These are phyloP conservation scores for Blastobotrys apis DNA, from an alignment of 1,139 yeast species.

Conservation along the genomic window DNA sequence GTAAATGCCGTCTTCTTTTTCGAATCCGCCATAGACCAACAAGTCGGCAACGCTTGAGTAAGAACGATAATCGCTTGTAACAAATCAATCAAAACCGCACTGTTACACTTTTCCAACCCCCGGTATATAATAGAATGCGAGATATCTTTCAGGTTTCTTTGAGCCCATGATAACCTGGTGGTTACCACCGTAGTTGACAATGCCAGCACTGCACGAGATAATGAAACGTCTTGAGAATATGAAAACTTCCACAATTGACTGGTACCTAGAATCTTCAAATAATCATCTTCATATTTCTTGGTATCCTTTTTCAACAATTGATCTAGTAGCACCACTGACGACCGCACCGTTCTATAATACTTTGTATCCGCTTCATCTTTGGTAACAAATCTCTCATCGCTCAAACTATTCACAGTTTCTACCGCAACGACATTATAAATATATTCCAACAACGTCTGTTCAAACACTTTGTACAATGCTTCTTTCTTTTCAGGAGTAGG, in stretches of 20 bases:
- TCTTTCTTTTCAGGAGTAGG: slow-evolving; percentile 54
- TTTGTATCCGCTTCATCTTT: slow-evolving; percentile 66
- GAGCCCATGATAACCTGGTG: slow-evolving; percentile 19
- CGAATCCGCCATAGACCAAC: slow-evolving; percentile 27
- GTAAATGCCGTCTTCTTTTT: slow-evolving; percentile 20
- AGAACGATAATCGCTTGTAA: slow-evolving; percentile 28
- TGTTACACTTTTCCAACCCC: slow-evolving; percentile 29
- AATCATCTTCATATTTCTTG: slow-evolving; percentile 16
- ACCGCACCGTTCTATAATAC: slow-evolving; percentile 54
- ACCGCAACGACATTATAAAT: slow-evolving; percentile 48
- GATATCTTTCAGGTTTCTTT: slow-evolving; percentile 24
- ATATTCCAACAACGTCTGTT: slow-evolving; percentile 51
- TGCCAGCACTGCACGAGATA: slow-evolving; percentile 24
- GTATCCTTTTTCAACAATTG: slow-evolving; percentile 37
- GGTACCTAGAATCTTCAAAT: slow-evolving; percentile 20
- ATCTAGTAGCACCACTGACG: slow-evolving; percentile 49
- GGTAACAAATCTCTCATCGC: slow-evolving; percentile 70
- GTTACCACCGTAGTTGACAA: slow-evolving; percentile 20
- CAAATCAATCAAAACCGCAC: slow-evolving; percentile 28
- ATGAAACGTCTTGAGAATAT: slow-evolving; percentile 24
- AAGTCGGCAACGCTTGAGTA: slow-evolving; percentile 26
- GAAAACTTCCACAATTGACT: slow-evolving; percentile 31
- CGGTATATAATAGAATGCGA: slow-evolving; percentile 29
- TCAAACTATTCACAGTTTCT: slow-evolving; percentile 60
- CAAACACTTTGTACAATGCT: slow-evolving; percentile 59